Evolutionary conservation across 2,329 filamentous ascomycete species (phyloP).

Genomic region (Leptodontidium sp.): DNA sequence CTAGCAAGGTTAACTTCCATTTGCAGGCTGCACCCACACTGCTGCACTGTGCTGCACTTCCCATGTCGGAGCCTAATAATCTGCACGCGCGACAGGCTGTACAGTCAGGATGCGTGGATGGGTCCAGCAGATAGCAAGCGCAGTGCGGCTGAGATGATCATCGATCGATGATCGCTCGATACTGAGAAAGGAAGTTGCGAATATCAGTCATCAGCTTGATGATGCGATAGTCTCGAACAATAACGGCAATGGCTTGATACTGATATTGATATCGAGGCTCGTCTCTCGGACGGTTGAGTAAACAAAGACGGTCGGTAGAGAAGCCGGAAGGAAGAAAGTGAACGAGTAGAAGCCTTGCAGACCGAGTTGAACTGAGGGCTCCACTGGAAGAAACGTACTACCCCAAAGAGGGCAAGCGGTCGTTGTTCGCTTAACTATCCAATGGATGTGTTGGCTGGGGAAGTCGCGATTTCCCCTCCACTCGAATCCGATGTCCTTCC

Average conservation of each 20-base stretch:
- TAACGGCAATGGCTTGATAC: not conserved
- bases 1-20: not conserved
- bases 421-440: too few relatives aligned
- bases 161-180: not conserved
- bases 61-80: constrained; percentile 32
- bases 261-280: not conserved
- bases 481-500: not conserved
- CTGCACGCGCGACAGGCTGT: constrained; percentile 11
- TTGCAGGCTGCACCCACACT: constrained; percentile 8
- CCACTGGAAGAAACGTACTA: too few relatives aligned
- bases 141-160: constrained; percentile 25
- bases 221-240: not conserved
- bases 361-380: not conserved
- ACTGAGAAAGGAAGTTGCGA: not conserved
- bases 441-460: too few relatives aligned
- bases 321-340: not conserved
- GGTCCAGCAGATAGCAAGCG: constrained; percentile 1
- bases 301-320: not conserved
- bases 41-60: not conserved
- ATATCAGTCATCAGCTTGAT: constrained; percentile 22
- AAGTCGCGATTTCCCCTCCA: not conserved
- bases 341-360: not conserved
- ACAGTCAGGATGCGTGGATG: constrained; percentile 2
- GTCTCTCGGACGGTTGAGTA: not conserved
- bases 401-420: too few relatives aligned